Evolutionary conservation across 495 filamentous ascomycete genomes (phyloP).

Genomic region (Gamarada debralockiae): DNA sequence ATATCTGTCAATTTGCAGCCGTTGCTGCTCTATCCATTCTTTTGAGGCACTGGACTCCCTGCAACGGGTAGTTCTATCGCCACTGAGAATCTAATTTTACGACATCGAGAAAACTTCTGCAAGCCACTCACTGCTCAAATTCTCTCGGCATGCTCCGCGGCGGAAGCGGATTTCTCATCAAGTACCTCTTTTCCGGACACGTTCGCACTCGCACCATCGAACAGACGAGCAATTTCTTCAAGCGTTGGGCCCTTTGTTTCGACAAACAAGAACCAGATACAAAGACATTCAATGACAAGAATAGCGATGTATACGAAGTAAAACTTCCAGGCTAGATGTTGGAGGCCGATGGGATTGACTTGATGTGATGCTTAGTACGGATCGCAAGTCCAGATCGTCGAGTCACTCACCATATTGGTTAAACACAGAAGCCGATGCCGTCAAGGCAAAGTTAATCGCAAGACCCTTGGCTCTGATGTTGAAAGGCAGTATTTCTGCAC

Average conservation of each 20-base stretch:
- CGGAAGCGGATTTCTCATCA: too few species aligned
- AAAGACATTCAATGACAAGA: slow-evolving; percentile 36
- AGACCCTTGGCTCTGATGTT: slow-evolving; percentile 45
- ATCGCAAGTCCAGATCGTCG: too few species aligned
- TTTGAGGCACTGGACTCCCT: too few species aligned
- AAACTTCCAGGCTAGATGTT: slow-evolving; percentile 34
- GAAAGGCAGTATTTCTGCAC: slow-evolving; percentile 51
- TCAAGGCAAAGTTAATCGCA: slow-evolving; percentile 4
- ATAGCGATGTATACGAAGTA: slow-evolving; percentile 40
- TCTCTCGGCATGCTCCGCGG: too few species aligned
- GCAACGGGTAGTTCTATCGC: too few species aligned
- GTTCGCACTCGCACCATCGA: slow-evolving; percentile 29
- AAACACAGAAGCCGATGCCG: slow-evolving; percentile 33
- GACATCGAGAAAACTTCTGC: too few species aligned
- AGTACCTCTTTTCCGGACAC: too few species aligned
- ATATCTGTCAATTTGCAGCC: too few species aligned
- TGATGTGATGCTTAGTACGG: too few species aligned
- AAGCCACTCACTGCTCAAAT: too few species aligned
- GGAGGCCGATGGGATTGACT: slow-evolving; percentile 32
- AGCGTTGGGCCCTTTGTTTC: slow-evolving; percentile 43
- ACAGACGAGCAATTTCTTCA: slow-evolving; percentile 46
- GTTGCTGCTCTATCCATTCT: too few species aligned
- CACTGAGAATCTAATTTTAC: too few species aligned
- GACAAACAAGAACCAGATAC: slow-evolving; percentile 38
- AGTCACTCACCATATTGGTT: slow-evolving; percentile 5